Evolutionary conservation across 2,329 filamentous ascomycete species (phyloP), one percentile per base, ranked within the genome.

Genomic region (Akanthomyces lecanii): DNA sequence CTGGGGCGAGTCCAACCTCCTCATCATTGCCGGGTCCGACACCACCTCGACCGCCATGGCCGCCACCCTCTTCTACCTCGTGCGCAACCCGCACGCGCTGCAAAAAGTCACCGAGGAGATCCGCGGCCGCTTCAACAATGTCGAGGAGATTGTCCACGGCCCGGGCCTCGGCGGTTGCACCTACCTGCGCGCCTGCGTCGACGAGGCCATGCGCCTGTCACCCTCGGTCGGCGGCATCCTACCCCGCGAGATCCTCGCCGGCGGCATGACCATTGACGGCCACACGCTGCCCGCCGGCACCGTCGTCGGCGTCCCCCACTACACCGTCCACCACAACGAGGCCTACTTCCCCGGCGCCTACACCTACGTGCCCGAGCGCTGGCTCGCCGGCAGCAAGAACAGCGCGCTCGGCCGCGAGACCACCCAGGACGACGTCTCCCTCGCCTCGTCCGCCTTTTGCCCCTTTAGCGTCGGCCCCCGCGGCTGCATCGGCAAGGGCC

Each of bases 11-110:
- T 88, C 87, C 10, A 89, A 90, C 70, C 75, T 89, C 21, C 80
- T 91, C 10, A 89, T 90, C 76, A 88, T 89, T 66, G 88, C 87
- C 11, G 88, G 88, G 38, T 88, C 86, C 33, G 88, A 91, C 70
- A 91, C 89, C 0, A 90, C 88, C 1, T 89, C 87, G 0, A 90
- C 87, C 1, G 86, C 87, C 73, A 77, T 87, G 80, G 82, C 85
- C 4, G 82, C 84, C 1, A 85, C 84, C 0, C 68, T 88, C 12
- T 88, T 87, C 75, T 88, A 88, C 73, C 82, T 88, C 21, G 79
- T 81, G 38, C 83, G 83, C 63, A 80, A 79, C 74, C 75, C 80
- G 0, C 68, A 70, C 0, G 79, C 80, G 0, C 76, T 87, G 3
- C 70, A 75, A 25, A 79, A 74, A 59, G 82, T 76, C 2, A 79